Evolutionary conservation across 768 basidiomycete species (phyloP), one percentile per base, ranked within the genome.

Genomic region (Tephrocybe rancida): DNA sequence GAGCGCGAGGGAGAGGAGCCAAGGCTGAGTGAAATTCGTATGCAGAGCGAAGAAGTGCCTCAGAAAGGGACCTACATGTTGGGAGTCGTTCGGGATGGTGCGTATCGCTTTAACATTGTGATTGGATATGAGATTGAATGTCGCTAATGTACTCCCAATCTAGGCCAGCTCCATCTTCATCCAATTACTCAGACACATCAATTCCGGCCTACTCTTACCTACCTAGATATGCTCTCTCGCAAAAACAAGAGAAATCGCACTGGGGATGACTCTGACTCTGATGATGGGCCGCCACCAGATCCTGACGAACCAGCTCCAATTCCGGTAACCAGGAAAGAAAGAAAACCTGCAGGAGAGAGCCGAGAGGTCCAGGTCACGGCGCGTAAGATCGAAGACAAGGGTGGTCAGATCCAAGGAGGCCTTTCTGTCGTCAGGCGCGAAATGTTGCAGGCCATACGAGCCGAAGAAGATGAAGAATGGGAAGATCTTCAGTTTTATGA

Each of bases 391-490:
- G 88, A 90, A 45, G 88, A 90, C 52, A 84, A 84, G 4, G 70
- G 69, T n/a, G 55, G 64, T 10, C 70, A 73, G 37, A 66, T 69
- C n/a, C 81, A 81, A 60, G 87, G 88, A 9, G 86, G 88, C 0
- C 68, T 92, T 48, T 89, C 91, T 41, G 67, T 79, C 5, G 82
- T 83, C 9, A 77, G 91, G 45, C 78, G 89, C 61, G 91, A 94
- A 59, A 90, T 94, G 81, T 67, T 94, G 21, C 77, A 81, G 44
- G 73, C 79, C n/a, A 84, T 92, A 34, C 81, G 88, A 25, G 72
- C 73, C 2, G 91, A 93, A 64, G 88, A 91, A 61, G 90, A 92
- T 48, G 91, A 91, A 63, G 70, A 69, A 48, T 94, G 91, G 91
- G 72, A 85, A 61, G 74, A 82, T 42, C 72, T 90, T 21, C 76